These are phyloP conservation scores for Luffa acutangula DNA, from an alignment of 306 rosid genomes.

Conservation along the genomic window DNA sequence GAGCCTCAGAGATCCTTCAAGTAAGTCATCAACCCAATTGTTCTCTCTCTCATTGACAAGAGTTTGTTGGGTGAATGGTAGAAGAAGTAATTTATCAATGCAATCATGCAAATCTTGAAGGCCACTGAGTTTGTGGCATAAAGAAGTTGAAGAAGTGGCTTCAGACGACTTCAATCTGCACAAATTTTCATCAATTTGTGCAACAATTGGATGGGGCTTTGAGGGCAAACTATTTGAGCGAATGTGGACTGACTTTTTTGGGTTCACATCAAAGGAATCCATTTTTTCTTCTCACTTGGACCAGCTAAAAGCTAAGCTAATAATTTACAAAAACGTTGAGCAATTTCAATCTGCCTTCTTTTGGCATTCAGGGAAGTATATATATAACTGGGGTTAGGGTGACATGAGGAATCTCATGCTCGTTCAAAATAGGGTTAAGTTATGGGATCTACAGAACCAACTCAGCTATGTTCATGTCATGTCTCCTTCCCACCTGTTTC, in stretches of 20 bases:
- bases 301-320: background rate
- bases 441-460: background rate
- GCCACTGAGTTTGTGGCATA: slow-evolving; percentile 11
- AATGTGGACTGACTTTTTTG: background rate
- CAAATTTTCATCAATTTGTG: slow-evolving; percentile 15
- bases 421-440: background rate
- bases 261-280: background rate
- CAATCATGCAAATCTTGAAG: slow-evolving; percentile 18
- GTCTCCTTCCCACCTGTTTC: slow-evolving; percentile 13
- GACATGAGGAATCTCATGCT: slow-evolving; percentile 6
- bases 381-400: background rate
- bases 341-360: background rate
- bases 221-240: slow-evolving; percentile 21
- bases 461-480: slow-evolving; percentile 5
- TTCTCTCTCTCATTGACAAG: slow-evolving; percentile 7
- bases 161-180: slow-evolving; percentile 6
- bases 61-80: slow-evolving; percentile 15
- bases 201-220: slow-evolving; percentile 14
- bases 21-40: slow-evolving; percentile 9
- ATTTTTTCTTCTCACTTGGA: slow-evolving; percentile 5
- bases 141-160: background rate
- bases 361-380: background rate
- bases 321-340: background rate
- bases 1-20: slow-evolving; percentile 21
- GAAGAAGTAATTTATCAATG: slow-evolving; percentile 17